Evolutionary conservation across 352 stramenopile species (phyloP), one percentile per base, ranked within the genome.

Genomic region (Globisporangium iwayamae): DNA sequence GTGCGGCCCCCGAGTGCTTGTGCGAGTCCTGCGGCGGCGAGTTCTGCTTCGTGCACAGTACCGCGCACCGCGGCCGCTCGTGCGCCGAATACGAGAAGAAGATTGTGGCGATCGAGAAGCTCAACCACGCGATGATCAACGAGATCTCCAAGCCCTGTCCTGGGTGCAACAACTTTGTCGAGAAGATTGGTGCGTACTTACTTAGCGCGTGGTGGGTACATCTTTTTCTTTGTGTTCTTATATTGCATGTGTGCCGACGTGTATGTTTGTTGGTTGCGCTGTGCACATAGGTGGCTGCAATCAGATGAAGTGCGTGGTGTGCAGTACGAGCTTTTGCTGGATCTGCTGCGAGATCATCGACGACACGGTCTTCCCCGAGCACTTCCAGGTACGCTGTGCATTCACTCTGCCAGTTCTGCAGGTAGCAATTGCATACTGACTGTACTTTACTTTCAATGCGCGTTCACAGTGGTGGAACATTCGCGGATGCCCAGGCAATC

Each of bases 21-120:
- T 89, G 82, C 32, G 68, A 68, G 9, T 55, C 59, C 0, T 91
- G 82, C 50, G 63, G 66, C 2, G 71, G 71, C 8, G 75, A 81
- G 25, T 97, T 93, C 67, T 97, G 91, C 55, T 96, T 96, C 54
- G 74, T 87, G 18, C 91, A 97, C 55, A 94, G 85, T 32, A 96
- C 81, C 48, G 89, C 91, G 0, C 91, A 97, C 64, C 63, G 75
- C 28, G 78, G 79, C 38, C 69, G 68, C 6, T 77, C 71, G 1
- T 97, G 90, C 62, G 75, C 76, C 34, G 77, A 89, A 32, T 96
- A 96, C 69, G 83, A 95, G 62, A 75, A 78, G 51, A 70, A 77
- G 18, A 85, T 89, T 62, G 67, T 85, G n/a, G 81, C 90, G n/a
- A 73, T 85, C n/a, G 82, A 92, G 18, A 94, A 94, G 60, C 63